Percentiles rank a stretch among this genome's conserved stretches.
Evolutionary conservation across 108 stramenopile genomes (phyloP).

Genomic region (Cyclotella choctawhatcheeana): DNA sequence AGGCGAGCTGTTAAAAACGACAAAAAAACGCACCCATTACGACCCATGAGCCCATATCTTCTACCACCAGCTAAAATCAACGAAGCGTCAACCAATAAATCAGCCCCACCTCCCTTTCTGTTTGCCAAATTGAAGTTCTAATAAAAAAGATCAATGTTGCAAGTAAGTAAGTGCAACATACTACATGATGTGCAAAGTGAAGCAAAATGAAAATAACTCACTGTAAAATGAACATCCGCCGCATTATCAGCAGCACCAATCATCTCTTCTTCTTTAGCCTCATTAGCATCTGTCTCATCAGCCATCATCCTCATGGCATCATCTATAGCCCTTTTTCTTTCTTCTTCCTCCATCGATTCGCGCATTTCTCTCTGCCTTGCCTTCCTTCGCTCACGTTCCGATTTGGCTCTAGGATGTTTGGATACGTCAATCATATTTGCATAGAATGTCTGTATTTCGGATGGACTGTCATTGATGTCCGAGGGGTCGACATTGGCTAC

Average conservation of each 20-base stretch:
- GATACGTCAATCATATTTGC: slow-evolving; percentile 74
- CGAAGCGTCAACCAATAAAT: slow-evolving; percentile 74
- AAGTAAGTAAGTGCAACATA: background rate
- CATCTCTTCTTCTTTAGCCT: slow-evolving; percentile 27
- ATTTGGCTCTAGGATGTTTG: slow-evolving; percentile 46
- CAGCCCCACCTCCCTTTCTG: slow-evolving; percentile 62
- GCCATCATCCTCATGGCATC: slow-evolving; percentile 61
- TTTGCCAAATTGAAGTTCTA: slow-evolving; percentile 58
- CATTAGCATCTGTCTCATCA: slow-evolving; percentile 28
- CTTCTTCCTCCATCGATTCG: slow-evolving; percentile 62
- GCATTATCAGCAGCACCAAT: slow-evolving; percentile 50
- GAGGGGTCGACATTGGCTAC: slow-evolving; percentile 29
- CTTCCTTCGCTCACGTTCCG: slow-evolving; percentile 68
- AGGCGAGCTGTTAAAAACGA: background rate
- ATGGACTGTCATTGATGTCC: background rate
- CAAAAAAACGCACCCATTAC: slow-evolving; percentile 54
- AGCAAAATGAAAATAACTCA: background rate
- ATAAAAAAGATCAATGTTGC: no score
- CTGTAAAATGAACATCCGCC: slow-evolving; percentile 58
- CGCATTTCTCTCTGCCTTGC: slow-evolving; percentile 63
- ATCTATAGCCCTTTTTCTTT: slow-evolving; percentile 62
- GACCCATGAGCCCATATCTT: slow-evolving; percentile 87
- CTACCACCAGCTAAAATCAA: slow-evolving; percentile 54
- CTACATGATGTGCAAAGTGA: background rate
- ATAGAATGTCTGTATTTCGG: slow-evolving; percentile 62